Evolutionary conservation across 768 basidiomycete species (phyloP).

Genomic region (Sistotremastrum suecicum): DNA sequence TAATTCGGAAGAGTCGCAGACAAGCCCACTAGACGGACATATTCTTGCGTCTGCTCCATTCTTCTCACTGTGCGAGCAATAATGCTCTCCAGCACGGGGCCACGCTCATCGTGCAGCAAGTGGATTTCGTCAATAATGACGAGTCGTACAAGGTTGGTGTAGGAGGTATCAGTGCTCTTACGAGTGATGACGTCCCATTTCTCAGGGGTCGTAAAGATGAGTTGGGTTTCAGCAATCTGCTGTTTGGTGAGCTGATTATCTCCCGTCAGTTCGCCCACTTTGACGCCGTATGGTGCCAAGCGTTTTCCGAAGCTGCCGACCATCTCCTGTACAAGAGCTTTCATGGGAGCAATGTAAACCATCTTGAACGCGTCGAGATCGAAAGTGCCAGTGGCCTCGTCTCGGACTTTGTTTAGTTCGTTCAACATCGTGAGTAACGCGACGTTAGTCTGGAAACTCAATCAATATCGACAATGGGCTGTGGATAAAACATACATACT

Average conservation of each 20-base stretch:
- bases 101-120: constrained; percentile 92
- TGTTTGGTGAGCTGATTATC: constrained; percentile 97
- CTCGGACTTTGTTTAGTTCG: constrained; percentile 78
- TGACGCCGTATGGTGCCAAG: constrained; percentile 57
- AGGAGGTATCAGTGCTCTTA: constrained; percentile 92
- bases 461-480: constrained; percentile 1
- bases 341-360: constrained; percentile 98
- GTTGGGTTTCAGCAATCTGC: constrained; percentile 92
- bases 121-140: constrained; percentile 99
- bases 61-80: constrained; percentile 80
- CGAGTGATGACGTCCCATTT: constrained; percentile 99
- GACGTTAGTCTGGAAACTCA: constrained; percentile 71
- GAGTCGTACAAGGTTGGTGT: constrained; percentile 91
- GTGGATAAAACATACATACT: constrained; percentile 29
- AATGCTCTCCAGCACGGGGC: constrained; percentile 88
- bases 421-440: constrained; percentile 92
- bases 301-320: constrained; percentile 86
- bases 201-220: constrained; percentile 97
- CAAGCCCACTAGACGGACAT: constrained; percentile 86
- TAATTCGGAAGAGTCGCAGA: constrained; percentile 98
- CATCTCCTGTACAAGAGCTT: constrained; percentile 97
- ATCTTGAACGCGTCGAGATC: constrained; percentile 90
- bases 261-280: constrained; percentile 90
- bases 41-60: constrained; percentile 90
- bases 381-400: constrained; percentile 64